These are phyloP conservation scores for Aspergillus sp. DNA, from an alignment of 2,329 filamentous ascomycete species.

Conservation along the genomic window DNA sequence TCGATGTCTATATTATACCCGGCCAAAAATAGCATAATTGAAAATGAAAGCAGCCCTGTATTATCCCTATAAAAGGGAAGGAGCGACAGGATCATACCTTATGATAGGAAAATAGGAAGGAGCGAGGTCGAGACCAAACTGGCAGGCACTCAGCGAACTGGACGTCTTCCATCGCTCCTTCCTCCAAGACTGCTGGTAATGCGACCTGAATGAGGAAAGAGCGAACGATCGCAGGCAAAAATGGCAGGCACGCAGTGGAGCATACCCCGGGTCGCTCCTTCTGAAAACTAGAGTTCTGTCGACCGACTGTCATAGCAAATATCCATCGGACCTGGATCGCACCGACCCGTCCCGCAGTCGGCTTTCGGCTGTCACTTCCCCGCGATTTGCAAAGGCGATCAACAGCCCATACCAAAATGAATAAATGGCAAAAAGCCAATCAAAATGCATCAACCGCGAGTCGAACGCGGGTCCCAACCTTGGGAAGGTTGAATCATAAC, in stretches of 20 bases:
- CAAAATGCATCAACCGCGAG: not conserved
- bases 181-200: too few relatives aligned
- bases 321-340: too few relatives aligned
- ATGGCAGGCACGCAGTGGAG: not conserved
- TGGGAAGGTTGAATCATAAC: not conserved
- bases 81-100: not conserved
- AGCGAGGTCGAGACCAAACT: too few relatives aligned
- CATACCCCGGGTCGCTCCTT: too few relatives aligned
- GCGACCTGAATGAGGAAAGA: too few relatives aligned
- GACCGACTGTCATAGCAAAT: too few relatives aligned
- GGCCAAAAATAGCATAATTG: too few relatives aligned
- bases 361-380: not conserved
- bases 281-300: too few relatives aligned
- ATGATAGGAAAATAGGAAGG: not conserved
- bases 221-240: not conserved
- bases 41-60: too few relatives aligned
- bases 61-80: not conserved
- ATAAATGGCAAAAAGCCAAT: not conserved
- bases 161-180: too few relatives aligned
- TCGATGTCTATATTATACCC: too few relatives aligned
- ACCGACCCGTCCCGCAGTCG: not conserved
- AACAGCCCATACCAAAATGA: not conserved
- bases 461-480: not conserved
- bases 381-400: not conserved
- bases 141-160: too few relatives aligned